Conservation (phyloP, 2,329 filamentous ascomycete genomes). For the Ophiosphaerella narmari region DNA sequence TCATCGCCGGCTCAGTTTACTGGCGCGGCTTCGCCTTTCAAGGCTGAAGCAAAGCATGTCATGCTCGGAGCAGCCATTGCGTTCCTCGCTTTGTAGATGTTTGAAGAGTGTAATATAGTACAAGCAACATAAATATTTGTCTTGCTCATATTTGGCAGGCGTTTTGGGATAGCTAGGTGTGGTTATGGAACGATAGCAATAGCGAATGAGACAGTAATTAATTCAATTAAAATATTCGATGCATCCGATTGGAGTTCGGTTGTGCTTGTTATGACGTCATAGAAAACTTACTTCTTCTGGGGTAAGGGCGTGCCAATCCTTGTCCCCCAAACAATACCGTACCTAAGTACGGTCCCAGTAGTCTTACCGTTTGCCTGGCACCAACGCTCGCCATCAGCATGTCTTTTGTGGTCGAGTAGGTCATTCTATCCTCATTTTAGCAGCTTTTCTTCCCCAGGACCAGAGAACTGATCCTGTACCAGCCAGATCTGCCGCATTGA, state of each 20-base stretch:
- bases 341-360: no score
- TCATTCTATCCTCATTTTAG: conserved; percentile 1
- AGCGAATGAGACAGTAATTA: no score
- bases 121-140: background rate
- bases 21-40: conserved; percentile 38
- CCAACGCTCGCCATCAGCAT: conserved; percentile 36
- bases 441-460: background rate
- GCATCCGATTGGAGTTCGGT: no score
- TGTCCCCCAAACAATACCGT: no score
- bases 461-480: conserved; percentile 8
- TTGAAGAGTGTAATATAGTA: background rate
- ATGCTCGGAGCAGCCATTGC: conserved; percentile 37
- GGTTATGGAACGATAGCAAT: no score
- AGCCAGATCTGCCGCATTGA: conserved; percentile 64
- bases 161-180: no score
- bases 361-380: conserved; percentile 6
- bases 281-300: no score
- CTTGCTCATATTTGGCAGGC: background rate
- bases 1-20: conserved; percentile 38
- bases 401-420: conserved; percentile 51
- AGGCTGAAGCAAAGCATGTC: conserved; percentile 24
- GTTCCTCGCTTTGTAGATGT: conserved; percentile 40
- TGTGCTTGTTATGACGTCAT: no score
- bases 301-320: no score
- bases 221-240: no score